phyloP scores from a whole-genome alignment of 2,329 filamentous ascomycete genomes.

The Plenodomus tracheiphilus region DNA sequence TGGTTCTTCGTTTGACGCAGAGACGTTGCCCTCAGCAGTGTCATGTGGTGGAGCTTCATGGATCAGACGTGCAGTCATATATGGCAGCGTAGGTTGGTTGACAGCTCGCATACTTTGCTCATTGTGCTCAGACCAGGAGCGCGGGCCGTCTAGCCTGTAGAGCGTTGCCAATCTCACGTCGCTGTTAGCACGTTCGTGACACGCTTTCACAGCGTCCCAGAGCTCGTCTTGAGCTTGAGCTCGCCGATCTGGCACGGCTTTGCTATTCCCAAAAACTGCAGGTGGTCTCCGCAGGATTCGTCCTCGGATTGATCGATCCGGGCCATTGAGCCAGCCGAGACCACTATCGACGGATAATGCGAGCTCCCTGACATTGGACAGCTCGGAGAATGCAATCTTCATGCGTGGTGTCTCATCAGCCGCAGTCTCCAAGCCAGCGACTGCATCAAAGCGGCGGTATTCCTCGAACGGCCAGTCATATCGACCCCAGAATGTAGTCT shows the following conservation, averaged over 20 bases:
- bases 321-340: slow-evolving; percentile 67
- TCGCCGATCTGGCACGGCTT: slow-evolving; percentile 44
- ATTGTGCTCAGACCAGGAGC: slow-evolving; percentile 15
- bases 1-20: slow-evolving; percentile 26
- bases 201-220: slow-evolving; percentile 38
- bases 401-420: slow-evolving; percentile 67
- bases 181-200: slow-evolving; percentile 19
- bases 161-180: slow-evolving; percentile 35
- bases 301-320: slow-evolving; percentile 58
- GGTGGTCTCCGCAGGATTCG: slow-evolving; percentile 50
- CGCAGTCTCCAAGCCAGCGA: slow-evolving; percentile 64
- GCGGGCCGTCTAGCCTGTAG: slow-evolving; percentile 29
- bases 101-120: slow-evolving; percentile 13
- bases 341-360: slow-evolving; percentile 69
- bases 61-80: slow-evolving; percentile 32
- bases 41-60: slow-evolving; percentile 31
- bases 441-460: slow-evolving; percentile 62
- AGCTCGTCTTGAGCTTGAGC: slow-evolving; percentile 40
- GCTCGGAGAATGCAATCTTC: slow-evolving; percentile 62
- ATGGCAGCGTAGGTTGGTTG: slow-evolving; percentile 33
- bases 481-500: slow-evolving; percentile 64
- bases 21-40: slow-evolving; percentile 16
- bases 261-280: slow-evolving; percentile 52
- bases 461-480: slow-evolving; percentile 66
- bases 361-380: slow-evolving; percentile 63